Evolutionary conservation across 345 rosid species (phyloP).

Genomic region (Streptanthus diversifolius): DNA sequence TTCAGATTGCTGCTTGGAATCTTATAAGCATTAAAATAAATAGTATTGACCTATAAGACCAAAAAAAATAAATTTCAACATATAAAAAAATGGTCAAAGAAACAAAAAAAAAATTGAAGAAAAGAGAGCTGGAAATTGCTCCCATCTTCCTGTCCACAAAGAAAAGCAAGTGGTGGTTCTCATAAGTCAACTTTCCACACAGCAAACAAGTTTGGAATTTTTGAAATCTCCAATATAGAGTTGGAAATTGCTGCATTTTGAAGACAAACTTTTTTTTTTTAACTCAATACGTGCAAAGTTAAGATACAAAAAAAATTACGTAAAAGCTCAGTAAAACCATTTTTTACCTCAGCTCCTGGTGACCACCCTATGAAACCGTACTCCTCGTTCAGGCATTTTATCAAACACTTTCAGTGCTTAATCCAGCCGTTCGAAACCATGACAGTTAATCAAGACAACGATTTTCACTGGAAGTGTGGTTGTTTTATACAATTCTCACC

Average conservation of each 20-base stretch:
- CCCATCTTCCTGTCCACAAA: constrained; percentile 24
- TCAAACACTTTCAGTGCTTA: neutral
- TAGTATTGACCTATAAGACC: neutral
- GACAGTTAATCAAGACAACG: too few relatives aligned
- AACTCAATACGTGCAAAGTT: neutral
- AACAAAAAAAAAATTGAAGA: neutral
- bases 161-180: constrained; percentile 5
- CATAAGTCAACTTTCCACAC: neutral
- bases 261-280: too few relatives aligned
- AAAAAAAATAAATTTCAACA: neutral
- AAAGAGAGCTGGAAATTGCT: neutral
- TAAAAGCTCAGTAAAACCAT: too few relatives aligned
- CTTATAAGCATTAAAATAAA: neutral
- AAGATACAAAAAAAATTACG: neutral
- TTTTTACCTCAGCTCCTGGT: too few relatives aligned
- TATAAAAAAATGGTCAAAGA: neutral
- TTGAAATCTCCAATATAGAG: neutral
- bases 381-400: neutral
- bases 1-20: constrained; percentile 12
- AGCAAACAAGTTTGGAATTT: neutral
- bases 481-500: too few relatives aligned
- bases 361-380: too few relatives aligned
- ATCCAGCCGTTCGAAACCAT: neutral
- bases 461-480: too few relatives aligned
- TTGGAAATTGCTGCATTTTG: too few relatives aligned